These are phyloP conservation scores for Starmerella apis DNA, from an alignment of 805 yeast species.

Conservation along the genomic window DNA sequence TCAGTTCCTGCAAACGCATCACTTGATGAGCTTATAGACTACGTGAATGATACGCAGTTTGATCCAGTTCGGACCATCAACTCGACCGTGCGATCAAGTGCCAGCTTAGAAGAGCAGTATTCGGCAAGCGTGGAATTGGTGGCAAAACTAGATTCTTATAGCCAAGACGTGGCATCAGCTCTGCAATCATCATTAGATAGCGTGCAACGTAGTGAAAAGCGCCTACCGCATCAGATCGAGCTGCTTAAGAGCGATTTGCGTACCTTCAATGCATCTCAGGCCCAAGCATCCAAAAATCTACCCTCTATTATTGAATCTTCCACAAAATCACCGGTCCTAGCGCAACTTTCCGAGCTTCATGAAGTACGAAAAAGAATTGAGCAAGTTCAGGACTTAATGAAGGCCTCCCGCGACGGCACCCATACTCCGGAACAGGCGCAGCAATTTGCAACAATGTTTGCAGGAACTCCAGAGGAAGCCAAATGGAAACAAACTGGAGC, in stretches of 20 bases:
- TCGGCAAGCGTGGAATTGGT: conserved; percentile 27
- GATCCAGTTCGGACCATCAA: conserved; percentile 29
- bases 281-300: conserved; percentile 17
- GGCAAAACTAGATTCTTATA: conserved; percentile 29
- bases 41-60: conserved; percentile 25
- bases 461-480: conserved; percentile 21
- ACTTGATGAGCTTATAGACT: conserved; percentile 22
- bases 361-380: conserved; percentile 25
- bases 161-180: conserved; percentile 28
- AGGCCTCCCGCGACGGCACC: not conserved
- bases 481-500: conserved; percentile 9
- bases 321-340: conserved; percentile 17
- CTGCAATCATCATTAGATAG: conserved; percentile 26
- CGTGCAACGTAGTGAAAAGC: conserved; percentile 25
- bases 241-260: conserved; percentile 29
- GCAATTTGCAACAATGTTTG: conserved; percentile 19
- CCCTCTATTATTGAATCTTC: conserved; percentile 9
- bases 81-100: conserved; percentile 16
- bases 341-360: conserved; percentile 24
- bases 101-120: conserved; percentile 26
- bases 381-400: conserved; percentile 25
- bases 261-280: conserved; percentile 22
- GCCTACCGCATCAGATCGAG: conserved; percentile 31
- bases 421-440: not conserved
- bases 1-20: conserved; percentile 10